Evolutionary conservation across 2,329 filamentous ascomycete species (phyloP).

Genomic region (Aspergillus spinulosporus): DNA sequence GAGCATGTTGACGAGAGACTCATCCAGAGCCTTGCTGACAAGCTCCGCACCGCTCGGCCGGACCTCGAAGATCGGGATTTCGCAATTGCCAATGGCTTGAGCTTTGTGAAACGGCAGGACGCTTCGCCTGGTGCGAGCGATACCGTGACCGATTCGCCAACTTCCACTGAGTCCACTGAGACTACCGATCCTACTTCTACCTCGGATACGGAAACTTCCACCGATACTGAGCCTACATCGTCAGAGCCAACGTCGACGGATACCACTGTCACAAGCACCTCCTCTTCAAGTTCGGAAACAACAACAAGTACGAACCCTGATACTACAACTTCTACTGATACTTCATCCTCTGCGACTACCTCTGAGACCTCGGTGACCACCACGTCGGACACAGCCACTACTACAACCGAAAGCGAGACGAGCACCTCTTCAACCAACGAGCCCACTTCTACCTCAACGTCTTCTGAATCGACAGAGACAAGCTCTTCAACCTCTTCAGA

Average conservation of each 20-base stretch:
- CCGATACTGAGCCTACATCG: constrained; percentile 15
- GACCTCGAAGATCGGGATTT: constrained; percentile 62
- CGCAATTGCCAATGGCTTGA: constrained; percentile 61
- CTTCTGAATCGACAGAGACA: constrained; percentile 27
- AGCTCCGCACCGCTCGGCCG: constrained; percentile 67
- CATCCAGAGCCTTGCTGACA: constrained; percentile 64
- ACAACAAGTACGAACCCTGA: neutral
- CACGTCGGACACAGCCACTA: constrained; percentile 8
- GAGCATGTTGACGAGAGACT: constrained; percentile 59
- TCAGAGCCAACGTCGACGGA: constrained; percentile 4
- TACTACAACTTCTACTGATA: neutral
- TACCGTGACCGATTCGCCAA: constrained; percentile 12
- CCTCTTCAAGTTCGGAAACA: neutral
- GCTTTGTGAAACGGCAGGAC: constrained; percentile 62
- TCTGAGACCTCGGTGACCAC: constrained; percentile 6
- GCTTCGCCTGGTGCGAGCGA: constrained; percentile 16
- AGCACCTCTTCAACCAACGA: constrained; percentile 9
- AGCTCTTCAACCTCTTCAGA: constrained; percentile 15
- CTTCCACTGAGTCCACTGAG: constrained; percentile 9
- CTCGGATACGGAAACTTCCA: neutral
- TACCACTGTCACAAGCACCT: neutral
- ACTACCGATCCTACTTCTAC: constrained; percentile 15
- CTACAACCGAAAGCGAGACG: constrained; percentile 16
- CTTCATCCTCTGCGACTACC: constrained; percentile 3
- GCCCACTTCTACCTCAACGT: constrained; percentile 12